Percentiles rank a stretch among this genome's conserved stretches.
phyloP scores from a whole-genome alignment of 768 basidiomycete species.

The Boletus sp. region DNA sequence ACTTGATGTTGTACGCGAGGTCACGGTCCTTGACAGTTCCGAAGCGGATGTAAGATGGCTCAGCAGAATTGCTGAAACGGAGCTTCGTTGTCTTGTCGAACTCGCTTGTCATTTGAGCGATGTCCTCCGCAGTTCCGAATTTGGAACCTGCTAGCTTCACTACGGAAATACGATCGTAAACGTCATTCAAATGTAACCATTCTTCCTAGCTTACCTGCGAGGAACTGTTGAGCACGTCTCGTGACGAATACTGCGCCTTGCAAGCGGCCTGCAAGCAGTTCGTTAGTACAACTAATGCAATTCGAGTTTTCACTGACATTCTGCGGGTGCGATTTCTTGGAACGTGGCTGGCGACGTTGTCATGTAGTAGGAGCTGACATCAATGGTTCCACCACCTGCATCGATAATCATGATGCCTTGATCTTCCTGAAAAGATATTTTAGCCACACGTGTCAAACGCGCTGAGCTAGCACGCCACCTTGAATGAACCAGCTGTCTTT shows the following conservation, averaged over 20 bases:
- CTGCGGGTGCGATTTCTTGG: slow-evolving; percentile 48
- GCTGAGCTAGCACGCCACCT: slow-evolving; percentile 12
- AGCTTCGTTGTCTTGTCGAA: slow-evolving; percentile 52
- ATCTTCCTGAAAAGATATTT: slow-evolving; percentile 33
- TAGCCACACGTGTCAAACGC: background rate
- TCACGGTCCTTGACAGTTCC: slow-evolving; percentile 45
- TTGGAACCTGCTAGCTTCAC: slow-evolving; percentile 41
- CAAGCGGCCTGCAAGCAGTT: slow-evolving; percentile 40
- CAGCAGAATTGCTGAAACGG: slow-evolving; percentile 38
- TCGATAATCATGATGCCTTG: slow-evolving; percentile 56
- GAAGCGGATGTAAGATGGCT: slow-evolving; percentile 48
- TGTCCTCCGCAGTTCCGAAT: slow-evolving; percentile 38
- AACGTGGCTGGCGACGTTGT: slow-evolving; percentile 32
- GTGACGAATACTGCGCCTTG: slow-evolving; percentile 53
- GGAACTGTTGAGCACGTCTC: slow-evolving; percentile 39
- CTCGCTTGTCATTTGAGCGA: slow-evolving; percentile 39
- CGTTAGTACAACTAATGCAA: background rate
- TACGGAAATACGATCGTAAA: slow-evolving; percentile 18
- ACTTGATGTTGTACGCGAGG: slow-evolving; percentile 38
- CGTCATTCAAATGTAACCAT: background rate
- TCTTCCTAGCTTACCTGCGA: slow-evolving; percentile 33
- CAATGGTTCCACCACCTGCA: slow-evolving; percentile 62
- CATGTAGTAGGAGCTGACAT: slow-evolving; percentile 54
- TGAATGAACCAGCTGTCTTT: slow-evolving; percentile 28
- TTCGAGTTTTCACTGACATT: slow-evolving; percentile 35